These are phyloP conservation scores for Rhizopogon vesiculosus DNA, from an alignment of 768 basidiomycete genomes.

Conservation along the genomic window DNA sequence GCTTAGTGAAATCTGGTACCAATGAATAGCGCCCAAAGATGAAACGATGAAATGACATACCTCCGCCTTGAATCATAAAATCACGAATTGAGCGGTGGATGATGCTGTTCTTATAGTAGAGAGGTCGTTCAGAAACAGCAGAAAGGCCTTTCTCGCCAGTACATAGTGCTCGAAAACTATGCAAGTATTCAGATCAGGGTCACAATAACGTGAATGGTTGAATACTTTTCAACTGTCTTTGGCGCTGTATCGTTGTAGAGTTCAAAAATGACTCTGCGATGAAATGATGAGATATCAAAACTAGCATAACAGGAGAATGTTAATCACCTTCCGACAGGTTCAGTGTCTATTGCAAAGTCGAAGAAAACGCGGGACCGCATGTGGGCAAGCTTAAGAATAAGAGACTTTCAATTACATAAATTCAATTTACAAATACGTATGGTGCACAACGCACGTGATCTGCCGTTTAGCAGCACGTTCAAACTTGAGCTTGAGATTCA, in stretches of 20 bases:
- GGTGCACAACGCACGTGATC: not conserved
- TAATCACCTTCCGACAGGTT: constrained; percentile 51
- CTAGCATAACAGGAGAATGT: not conserved
- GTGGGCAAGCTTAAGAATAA: too few species aligned
- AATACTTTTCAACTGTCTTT: constrained; percentile 78
- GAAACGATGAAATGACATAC: constrained; percentile 29
- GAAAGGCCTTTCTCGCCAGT: constrained; percentile 84
- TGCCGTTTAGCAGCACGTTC: not conserved
- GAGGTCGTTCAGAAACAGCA: constrained; percentile 51
- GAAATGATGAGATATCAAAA: constrained; percentile 4
- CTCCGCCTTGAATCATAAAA: constrained; percentile 82
- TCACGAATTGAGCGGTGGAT: constrained; percentile 75
- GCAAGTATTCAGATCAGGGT: constrained; percentile 8
- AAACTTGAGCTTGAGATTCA: too few species aligned
- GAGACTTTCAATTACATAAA: too few species aligned
- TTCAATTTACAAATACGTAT: too few species aligned
- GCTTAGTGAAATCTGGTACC: constrained; percentile 67
- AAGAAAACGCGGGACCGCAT: constrained; percentile 60
- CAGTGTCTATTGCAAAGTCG: constrained; percentile 51
- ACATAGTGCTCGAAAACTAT: constrained; percentile 79
- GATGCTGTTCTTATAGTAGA: constrained; percentile 79
- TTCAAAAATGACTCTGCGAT: constrained; percentile 63
- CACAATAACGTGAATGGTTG: not conserved
- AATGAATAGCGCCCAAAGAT: not conserved
- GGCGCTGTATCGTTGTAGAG: constrained; percentile 70